Evolutionary conservation across 306 rosid genomes (phyloP), one percentile per base, ranked within the genome.

Genomic region (Ochetophila trinervis): DNA sequence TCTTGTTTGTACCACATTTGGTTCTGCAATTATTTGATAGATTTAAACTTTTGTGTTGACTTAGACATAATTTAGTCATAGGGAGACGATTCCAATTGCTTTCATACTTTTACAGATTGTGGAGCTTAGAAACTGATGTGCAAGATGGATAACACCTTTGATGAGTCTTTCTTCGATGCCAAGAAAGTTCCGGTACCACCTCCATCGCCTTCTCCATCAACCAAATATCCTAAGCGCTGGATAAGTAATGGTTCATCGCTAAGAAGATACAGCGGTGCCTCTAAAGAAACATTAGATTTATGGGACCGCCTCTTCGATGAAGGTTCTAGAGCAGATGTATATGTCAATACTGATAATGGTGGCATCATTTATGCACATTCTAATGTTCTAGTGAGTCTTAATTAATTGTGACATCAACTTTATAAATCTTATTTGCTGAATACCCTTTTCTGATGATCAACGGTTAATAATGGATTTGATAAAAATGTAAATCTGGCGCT

Each of bases 241-340:
- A 18, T 35, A 65, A 60, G 10, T 18, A 75, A 64, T 32, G 74
- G 71, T 74, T 65, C 78, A 49, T 44, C 67, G 11, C 8, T 52
- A 24, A 74, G 76, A 44, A 73, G 82, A 72, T 76, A 60, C 58
- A 75, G 74, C 74, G 36, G 45, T 66, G 86, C 82, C 56, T 74
- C 82, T 60, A 62, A 81, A 57, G 74, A 80, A 47, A 71, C 79
- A 69, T 77, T 30, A 73, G 83, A 89, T 68, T 55, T 85, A 68
- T 89, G 94, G 95, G 87, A 80, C 18, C 86, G 83, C 49, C 88
- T 89, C 37, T 89, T 89, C 55, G 70, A 84, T 30, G 82, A 81
- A 83, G 91, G 88, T 49, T 82, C 80, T 77, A 75, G 71, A 72
- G 97, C 98, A 57, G 98, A 93, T 78, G 95, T 89, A 78, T 62